Evolutionary conservation across 345 rosid genomes (phyloP).

Genomic region (Populus ilicifolia): DNA sequence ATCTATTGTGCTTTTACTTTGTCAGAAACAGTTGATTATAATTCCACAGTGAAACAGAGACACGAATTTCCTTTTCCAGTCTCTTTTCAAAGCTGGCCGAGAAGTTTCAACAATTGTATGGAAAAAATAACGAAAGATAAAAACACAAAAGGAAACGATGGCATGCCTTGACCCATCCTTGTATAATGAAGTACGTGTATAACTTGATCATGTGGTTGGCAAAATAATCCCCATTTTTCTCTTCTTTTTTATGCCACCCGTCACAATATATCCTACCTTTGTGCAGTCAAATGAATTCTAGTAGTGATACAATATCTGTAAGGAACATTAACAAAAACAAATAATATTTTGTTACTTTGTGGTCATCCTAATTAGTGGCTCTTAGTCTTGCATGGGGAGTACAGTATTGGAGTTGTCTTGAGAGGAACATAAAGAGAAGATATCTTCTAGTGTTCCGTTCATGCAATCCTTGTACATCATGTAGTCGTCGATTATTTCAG

Average conservation of each 20-base stretch:
- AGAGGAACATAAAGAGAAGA: constrained; percentile 37
- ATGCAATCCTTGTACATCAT: constrained; percentile 31
- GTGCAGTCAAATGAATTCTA: constrained; percentile 14
- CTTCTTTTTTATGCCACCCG: constrained; percentile 14
- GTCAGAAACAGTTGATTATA: not conserved
- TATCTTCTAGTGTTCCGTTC: constrained; percentile 46
- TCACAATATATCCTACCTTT: constrained; percentile 10
- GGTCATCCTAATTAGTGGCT: not conserved
- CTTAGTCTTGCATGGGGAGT: constrained; percentile 26
- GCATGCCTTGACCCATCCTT: constrained; percentile 3
- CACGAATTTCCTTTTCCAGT: not conserved
- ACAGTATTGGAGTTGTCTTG: constrained; percentile 21
- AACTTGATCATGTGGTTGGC: constrained; percentile 10
- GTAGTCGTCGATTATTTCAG: constrained; percentile 28
- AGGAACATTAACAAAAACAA: not conserved
- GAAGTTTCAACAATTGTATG: not conserved
- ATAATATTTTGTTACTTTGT: not conserved
- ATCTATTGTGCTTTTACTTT: not conserved
- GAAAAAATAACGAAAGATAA: not conserved
- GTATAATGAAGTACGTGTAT: not conserved
- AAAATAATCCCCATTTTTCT: constrained; percentile 16
- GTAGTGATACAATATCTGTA: constrained; percentile 2
- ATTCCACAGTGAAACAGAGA: not conserved
- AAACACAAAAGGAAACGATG: not conserved
- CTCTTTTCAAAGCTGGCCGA: constrained; percentile 14